Evolutionary conservation across 2,329 filamentous ascomycete genomes (phyloP), one percentile per base, ranked within the genome.

Genomic region (Pyrenophora seminiperda): DNA sequence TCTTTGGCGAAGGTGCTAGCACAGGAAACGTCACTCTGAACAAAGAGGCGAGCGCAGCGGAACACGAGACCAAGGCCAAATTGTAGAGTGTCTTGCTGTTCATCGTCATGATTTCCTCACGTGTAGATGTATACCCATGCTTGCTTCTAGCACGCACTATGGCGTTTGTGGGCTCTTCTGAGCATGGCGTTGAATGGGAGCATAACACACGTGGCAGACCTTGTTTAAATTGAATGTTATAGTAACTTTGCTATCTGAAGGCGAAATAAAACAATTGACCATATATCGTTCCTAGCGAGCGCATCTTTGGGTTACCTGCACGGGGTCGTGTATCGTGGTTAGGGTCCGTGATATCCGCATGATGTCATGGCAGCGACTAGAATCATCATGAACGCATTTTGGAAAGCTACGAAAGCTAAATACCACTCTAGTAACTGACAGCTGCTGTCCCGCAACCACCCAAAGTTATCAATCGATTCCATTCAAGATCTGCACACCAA

Each of bases 1-100:
- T 99, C 81, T 99, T 99, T 66, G 94, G 94, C 53, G 85, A 96
- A 62, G 84, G 87, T 29, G 68, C 86, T 44, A 86, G 86, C 70
- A 88, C 82, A 22, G 91, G 92, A 29, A 87, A 88, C 56, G 88
- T 97, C 4, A 83, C 87, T 4, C 73, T 96, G 50, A 99, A 97
- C 74, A 80, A 87, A 58, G 93, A 97, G 67, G 94, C 94, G 1
- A 96, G 87, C 53, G 90, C 88, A 31, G 72, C 78, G 2, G 76
- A 77, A 41, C 72, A 76, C 13, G 73, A 73, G 14, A 62, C 64
- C 20, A 80, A 80, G 61, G 66, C 80, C 3, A 83, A 81, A 62
- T 67, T 83, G 40, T 82, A 58, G 44, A 37, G 30, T 27, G 15
- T 24, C 20, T 22, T 30, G 6, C 13, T 37, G 34, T 47, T 39